Conservation (phyloP, 495 filamentous ascomycete genomes). For the Aspergillus diversus region DNA sequence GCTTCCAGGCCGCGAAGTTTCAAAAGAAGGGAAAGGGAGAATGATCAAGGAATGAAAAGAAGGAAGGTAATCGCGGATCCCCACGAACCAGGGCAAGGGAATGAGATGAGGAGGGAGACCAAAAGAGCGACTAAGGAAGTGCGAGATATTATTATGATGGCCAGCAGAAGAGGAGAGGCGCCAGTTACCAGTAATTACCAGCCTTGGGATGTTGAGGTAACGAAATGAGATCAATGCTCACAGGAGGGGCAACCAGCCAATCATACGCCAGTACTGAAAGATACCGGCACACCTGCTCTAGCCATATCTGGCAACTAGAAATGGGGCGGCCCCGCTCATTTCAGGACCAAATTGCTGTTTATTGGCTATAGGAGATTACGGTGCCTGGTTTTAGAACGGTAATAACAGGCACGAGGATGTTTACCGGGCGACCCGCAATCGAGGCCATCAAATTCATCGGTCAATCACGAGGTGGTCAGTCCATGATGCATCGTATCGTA, state of each 20-base stretch:
- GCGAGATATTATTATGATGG: conserved; percentile 13
- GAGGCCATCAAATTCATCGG: conserved; percentile 1
- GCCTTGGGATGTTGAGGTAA: conserved; percentile 14
- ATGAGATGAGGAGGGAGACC: neutral
- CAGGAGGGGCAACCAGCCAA: conserved; percentile 21
- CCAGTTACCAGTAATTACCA: conserved; percentile 24
- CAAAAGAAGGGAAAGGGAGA: conserved; percentile 15
- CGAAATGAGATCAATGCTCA: conserved; percentile 28
- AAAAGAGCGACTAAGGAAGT: conserved; percentile 3
- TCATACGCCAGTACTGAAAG: conserved; percentile 16
- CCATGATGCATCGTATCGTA: conserved; percentile 4
- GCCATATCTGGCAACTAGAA: neutral
- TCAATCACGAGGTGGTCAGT: conserved; percentile 7
- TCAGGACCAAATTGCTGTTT: neutral
- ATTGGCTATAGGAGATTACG: conserved; percentile 21
- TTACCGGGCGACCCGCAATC: conserved; percentile 20
- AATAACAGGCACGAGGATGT: conserved; percentile 13
- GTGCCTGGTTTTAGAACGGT: conserved; percentile 32
- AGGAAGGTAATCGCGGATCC: conserved; percentile 8
- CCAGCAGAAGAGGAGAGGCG: conserved; percentile 1
- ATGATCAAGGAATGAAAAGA: conserved; percentile 13
- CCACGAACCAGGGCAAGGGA: conserved; percentile 8
- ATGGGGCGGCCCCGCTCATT: conserved; percentile 9
- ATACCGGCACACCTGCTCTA: conserved; percentile 16
- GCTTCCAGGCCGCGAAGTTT: conserved; percentile 30